Conservation (phyloP, 257 asterid genomes). For the Nyctanthes arbortristis region DNA sequence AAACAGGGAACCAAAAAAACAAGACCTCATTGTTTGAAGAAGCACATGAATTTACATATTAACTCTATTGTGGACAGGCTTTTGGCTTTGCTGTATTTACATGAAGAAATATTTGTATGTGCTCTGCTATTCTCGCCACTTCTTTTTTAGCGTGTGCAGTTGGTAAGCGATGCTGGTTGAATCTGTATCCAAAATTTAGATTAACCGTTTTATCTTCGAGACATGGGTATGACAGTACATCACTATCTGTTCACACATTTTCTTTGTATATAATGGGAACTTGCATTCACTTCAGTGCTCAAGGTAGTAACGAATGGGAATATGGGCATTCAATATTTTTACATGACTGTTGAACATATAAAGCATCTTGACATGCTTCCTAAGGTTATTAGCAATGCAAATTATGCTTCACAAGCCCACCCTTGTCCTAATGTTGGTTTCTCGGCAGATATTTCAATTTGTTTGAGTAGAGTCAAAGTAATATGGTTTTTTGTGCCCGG, state of each 20-base stretch:
- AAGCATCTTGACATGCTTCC: slow-evolving; percentile 5
- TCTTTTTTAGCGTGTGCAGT: background rate
- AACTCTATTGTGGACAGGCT: background rate
- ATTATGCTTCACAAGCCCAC: background rate
- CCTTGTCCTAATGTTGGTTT: background rate
- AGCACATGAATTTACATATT: background rate
- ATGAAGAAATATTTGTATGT: background rate
- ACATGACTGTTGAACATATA: background rate
- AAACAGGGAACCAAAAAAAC: too few relatives aligned
- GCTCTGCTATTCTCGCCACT: background rate
- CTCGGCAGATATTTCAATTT: background rate
- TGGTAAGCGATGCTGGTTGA: background rate
- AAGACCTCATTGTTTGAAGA: too few relatives aligned
- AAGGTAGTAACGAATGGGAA: slow-evolving; percentile 1
- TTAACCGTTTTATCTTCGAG: background rate
- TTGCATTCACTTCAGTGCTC: background rate
- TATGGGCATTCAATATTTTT: background rate
- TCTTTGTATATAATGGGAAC: background rate
- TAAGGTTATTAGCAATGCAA: background rate
- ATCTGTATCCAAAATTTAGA: background rate
- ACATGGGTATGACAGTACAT: background rate
- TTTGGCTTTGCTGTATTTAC: background rate
- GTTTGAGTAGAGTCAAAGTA: background rate
- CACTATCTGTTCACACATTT: background rate
- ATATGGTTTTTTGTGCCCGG: background rate